A percentile compares a stretch with the other conserved stretches of the same genome.
Evolutionary conservation across 345 rosid species (phyloP).

Genomic region (Pistacia vera): DNA sequence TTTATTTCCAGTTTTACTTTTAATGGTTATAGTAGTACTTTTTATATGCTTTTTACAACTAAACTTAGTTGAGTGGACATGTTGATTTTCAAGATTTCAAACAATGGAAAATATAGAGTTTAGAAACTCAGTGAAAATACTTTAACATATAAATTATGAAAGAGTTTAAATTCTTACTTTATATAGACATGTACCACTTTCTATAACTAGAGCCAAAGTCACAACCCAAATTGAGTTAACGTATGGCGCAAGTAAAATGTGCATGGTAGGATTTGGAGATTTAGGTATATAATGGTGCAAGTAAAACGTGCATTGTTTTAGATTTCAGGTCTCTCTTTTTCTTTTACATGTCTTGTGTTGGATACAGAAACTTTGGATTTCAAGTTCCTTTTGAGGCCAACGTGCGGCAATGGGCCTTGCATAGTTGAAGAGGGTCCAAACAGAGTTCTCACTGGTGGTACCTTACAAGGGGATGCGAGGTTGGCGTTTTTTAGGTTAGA

Average conservation of each 20-base stretch:
- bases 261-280: background rate
- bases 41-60: too few species aligned
- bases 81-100: too few species aligned
- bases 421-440: slow-evolving; percentile 92
- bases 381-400: slow-evolving; percentile 98
- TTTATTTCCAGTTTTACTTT: background rate
- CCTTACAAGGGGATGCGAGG: slow-evolving; percentile 82
- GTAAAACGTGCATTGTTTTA: background rate
- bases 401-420: slow-evolving; percentile 54
- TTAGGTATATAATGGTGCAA: background rate
- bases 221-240: too few species aligned
- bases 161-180: background rate
- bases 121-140: background rate
- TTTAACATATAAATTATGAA: background rate
- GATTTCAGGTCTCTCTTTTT: background rate
- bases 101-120: background rate
- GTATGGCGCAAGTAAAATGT: too few species aligned
- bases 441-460: slow-evolving; percentile 69
- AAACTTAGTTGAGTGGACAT: too few species aligned
- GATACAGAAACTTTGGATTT: slow-evolving; percentile 88
- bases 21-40: too few species aligned
- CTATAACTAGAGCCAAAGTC: background rate
- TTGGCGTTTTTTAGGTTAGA: slow-evolving; percentile 65
- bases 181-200: background rate
- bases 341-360: slow-evolving; percentile 11